Conservation (phyloP, 257 asterid genomes). For the Ophiorrhiza pumila region DNA sequence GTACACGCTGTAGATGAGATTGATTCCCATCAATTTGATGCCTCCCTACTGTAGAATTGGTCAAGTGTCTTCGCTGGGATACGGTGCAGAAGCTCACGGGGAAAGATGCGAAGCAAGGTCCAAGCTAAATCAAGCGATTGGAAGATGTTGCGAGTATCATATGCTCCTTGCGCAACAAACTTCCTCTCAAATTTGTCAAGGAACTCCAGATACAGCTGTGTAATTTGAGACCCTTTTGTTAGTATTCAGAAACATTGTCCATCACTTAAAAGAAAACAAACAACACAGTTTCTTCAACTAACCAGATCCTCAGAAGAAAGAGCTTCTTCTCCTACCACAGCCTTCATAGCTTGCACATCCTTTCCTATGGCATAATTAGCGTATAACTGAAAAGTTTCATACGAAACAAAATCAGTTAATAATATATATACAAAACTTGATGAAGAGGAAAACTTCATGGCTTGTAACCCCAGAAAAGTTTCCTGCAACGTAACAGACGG, state of each 20-base stretch:
- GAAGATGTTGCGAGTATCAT: slow-evolving; percentile 50
- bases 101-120: slow-evolving; percentile 96
- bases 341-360: slow-evolving; percentile 58
- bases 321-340: slow-evolving; percentile 61
- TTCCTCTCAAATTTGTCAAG: slow-evolving; percentile 58
- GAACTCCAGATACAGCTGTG: slow-evolving; percentile 48
- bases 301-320: slow-evolving; percentile 56
- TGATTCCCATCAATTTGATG: slow-evolving; percentile 44
- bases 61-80: slow-evolving; percentile 98
- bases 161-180: slow-evolving; percentile 52
- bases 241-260: background rate
- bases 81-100: slow-evolving; percentile 96
- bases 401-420: background rate
- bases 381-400: slow-evolving; percentile 29
- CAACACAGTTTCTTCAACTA: slow-evolving; percentile 3
- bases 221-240: background rate
- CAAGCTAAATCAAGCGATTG: slow-evolving; percentile 97
- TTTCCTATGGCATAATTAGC: slow-evolving; percentile 53
- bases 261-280: background rate
- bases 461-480: too few species aligned
- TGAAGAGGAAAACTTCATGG: background rate
- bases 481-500: background rate
- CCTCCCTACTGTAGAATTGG: slow-evolving; percentile 81
- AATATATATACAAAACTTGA: background rate
- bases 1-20: slow-evolving; percentile 20